These are phyloP conservation scores for Fusarium siculi DNA, from an alignment of 2,329 filamentous ascomycete species.

Conservation along the genomic window DNA sequence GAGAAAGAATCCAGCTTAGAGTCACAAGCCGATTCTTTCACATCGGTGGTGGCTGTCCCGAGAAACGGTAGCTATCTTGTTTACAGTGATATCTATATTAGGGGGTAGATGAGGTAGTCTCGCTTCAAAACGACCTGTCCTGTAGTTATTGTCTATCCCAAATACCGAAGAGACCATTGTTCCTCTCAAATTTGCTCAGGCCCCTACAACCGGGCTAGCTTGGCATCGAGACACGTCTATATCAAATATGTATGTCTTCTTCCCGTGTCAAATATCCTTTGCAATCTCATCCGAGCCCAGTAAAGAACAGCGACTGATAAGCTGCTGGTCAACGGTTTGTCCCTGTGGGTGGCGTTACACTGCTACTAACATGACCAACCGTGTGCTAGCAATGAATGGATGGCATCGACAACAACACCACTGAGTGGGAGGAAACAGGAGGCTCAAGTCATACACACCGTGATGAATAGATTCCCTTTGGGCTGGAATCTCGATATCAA, in stretches of 20 bases:
- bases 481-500: constrained; percentile 7
- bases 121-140: background rate
- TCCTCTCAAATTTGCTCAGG: background rate
- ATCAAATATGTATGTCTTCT: background rate
- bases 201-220: background rate
- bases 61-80: too few relatives aligned
- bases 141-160: background rate
- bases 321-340: too few relatives aligned
- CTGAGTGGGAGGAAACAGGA: constrained; percentile 13
- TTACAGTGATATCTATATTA: too few relatives aligned
- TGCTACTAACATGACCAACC: background rate
- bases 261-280: too few relatives aligned
- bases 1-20: background rate
- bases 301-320: too few relatives aligned
- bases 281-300: too few relatives aligned
- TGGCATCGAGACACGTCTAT: background rate
- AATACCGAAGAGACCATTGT: background rate
- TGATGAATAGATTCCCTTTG: constrained; percentile 22
- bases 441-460: constrained; percentile 17
- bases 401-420: background rate
- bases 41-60: too few relatives aligned
- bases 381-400: background rate
- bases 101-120: too few relatives aligned
- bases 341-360: too few relatives aligned
- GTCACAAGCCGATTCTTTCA: too few relatives aligned